Evolutionary conservation across 495 filamentous ascomycete genomes (phyloP).

Genomic region (Patellaria atrata): DNA sequence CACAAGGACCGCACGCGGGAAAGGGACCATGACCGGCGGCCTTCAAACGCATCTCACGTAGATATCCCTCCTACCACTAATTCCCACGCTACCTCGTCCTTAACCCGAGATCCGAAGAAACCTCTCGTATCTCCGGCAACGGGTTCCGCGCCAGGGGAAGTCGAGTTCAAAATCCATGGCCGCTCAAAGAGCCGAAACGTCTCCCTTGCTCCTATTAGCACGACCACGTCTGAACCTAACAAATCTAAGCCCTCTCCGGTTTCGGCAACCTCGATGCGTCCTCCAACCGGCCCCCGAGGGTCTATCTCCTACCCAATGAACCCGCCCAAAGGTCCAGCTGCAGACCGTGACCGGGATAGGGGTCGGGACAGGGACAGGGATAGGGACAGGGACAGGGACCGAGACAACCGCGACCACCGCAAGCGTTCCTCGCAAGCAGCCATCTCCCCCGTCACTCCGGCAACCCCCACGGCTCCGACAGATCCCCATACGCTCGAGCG

Average conservation of each 20-base stretch:
- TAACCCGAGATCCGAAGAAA: no score
- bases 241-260: constrained; percentile 8
- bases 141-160: constrained; percentile 5
- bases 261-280: no score
- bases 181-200: constrained; percentile 9
- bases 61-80: no score
- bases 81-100: no score
- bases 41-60: no score
- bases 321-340: constrained; percentile 20
- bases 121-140: constrained; percentile 11
- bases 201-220: constrained; percentile 7
- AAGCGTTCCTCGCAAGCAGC: constrained; percentile 6
- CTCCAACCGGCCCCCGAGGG: no score
- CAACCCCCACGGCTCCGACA: constrained; percentile 5
- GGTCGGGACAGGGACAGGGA: not conserved
- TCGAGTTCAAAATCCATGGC: constrained; percentile 28
- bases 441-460: not conserved
- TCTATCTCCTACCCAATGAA: no score
- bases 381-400: no score
- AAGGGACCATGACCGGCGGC: constrained; percentile 17
- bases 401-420: constrained; percentile 2
- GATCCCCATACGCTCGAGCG: constrained; percentile 67
- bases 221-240: constrained; percentile 13
- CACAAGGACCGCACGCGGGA: constrained; percentile 18
- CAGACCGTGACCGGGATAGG: constrained; percentile 3